Conservation (phyloP, 2,329 filamentous ascomycete species). For the Aspergillus ibericus region DNA sequence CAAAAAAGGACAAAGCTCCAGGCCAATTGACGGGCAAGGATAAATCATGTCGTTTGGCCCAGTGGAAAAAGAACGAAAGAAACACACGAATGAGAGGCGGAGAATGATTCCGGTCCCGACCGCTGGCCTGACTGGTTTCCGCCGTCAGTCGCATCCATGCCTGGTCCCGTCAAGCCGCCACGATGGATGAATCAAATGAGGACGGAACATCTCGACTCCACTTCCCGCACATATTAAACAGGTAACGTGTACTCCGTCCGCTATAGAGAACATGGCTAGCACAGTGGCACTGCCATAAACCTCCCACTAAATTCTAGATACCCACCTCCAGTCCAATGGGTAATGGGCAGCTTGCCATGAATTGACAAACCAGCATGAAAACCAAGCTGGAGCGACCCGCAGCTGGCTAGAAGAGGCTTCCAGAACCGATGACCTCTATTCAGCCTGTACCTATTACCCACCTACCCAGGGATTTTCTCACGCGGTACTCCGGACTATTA, state of each 20-base stretch:
- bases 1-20: no score
- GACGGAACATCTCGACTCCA: slow-evolving; percentile 6
- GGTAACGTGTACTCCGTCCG: not conserved
- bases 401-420: slow-evolving; percentile 5
- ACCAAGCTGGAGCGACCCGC: slow-evolving; percentile 9
- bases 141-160: not conserved
- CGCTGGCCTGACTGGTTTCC: not conserved
- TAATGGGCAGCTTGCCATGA: not conserved
- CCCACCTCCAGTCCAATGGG: not conserved
- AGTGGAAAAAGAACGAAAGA: not conserved
- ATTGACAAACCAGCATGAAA: not conserved
- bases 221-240: slow-evolving; percentile 10
- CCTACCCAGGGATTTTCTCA: not conserved
- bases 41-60: not conserved
- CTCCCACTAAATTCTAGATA: not conserved
- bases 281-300: not conserved
- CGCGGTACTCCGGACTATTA: no score
- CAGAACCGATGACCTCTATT: slow-evolving; percentile 4
- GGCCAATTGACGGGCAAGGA: not conserved
- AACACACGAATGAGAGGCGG: not conserved
- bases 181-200: slow-evolving; percentile 6
- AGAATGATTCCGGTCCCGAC: slow-evolving; percentile 8
- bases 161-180: not conserved
- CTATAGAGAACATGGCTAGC: not conserved
- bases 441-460: not conserved